Conservation (phyloP, 129 eudicot species). For the Artemisia tridentata region DNA sequence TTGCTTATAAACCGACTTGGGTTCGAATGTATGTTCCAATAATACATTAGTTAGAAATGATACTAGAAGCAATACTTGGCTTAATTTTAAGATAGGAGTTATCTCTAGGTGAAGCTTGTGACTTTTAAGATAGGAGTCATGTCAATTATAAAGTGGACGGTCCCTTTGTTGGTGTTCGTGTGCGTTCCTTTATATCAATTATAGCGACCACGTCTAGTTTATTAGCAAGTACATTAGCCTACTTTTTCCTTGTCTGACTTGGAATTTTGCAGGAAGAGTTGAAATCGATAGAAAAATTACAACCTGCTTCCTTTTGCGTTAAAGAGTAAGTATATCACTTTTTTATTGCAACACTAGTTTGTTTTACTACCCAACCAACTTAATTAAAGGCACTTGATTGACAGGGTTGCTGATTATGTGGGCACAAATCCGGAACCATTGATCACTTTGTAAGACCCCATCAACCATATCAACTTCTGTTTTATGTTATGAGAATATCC, state of each 20-base stretch:
- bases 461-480: not conserved
- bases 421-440: slow-evolving; percentile 73
- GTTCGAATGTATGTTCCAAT: not conserved
- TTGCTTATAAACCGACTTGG: not conserved
- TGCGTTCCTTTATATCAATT: not conserved
- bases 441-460: slow-evolving; percentile 56
- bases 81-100: not conserved
- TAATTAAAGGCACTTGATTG: slow-evolving; percentile 10
- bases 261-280: slow-evolving; percentile 62
- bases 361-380: not conserved
- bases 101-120: too few species aligned
- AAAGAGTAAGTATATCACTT: slow-evolving; percentile 64
- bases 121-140: too few species aligned
- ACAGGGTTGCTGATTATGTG: slow-evolving; percentile 81
- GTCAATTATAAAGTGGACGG: too few species aligned
- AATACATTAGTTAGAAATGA: not conserved
- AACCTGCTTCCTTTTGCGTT: slow-evolving; percentile 72
- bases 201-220: not conserved
- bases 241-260: not conserved
- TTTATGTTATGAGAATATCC: not conserved
- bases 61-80: slow-evolving; percentile 1
- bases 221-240: not conserved
- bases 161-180: not conserved
- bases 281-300: slow-evolving; percentile 58
- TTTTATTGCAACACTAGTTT: not conserved